phyloP scores from a whole-genome alignment of 495 filamentous ascomycete genomes.

The Penicillium manginii region DNA sequence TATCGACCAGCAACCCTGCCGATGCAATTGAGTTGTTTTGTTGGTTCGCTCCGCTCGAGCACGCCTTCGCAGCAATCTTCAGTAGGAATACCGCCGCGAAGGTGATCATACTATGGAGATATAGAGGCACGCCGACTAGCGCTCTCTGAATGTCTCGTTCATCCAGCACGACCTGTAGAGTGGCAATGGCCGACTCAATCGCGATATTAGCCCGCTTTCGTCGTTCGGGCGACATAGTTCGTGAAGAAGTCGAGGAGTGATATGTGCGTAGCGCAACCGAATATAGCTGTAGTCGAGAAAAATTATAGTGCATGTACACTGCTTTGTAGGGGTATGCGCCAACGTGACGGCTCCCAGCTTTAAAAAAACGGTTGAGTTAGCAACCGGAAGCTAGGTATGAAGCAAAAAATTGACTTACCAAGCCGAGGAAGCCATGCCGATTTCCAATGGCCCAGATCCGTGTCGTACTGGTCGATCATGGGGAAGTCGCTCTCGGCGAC shows the following conservation, averaged over 20 bases:
- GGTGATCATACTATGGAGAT: conserved; percentile 61
- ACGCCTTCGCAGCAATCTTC: conserved; percentile 53
- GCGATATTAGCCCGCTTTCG: conserved; percentile 57
- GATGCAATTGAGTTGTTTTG: conserved; percentile 50
- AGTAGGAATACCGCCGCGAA: conserved; percentile 59
- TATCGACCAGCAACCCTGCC: conserved; percentile 44
- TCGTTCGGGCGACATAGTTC: conserved; percentile 53
- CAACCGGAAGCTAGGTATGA: conserved; percentile 8
- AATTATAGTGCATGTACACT: conserved; percentile 56
- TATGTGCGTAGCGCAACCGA: conserved; percentile 61
- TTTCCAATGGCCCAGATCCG: conserved; percentile 50
- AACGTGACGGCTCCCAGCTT: conserved; percentile 54
- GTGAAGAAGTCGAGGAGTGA: conserved; percentile 50
- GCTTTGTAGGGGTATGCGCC: conserved; percentile 58
- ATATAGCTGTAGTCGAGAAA: conserved; percentile 60
- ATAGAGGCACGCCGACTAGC: conserved; percentile 56
- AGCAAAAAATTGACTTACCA: conserved; percentile 33
- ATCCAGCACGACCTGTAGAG: conserved; percentile 51
- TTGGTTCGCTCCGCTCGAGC: conserved; percentile 35
- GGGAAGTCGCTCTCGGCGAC: conserved; percentile 51
- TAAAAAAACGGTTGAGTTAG: conserved; percentile 14
- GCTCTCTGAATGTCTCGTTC: conserved; percentile 55
- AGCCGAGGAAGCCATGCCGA: conserved; percentile 53
- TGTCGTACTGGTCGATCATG: conserved; percentile 47
- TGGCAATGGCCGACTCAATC: conserved; percentile 56